Percentiles rank a stretch among this genome's conserved stretches.
Conservation (phyloP, 495 filamentous ascomycete genomes). For the Xylaria scruposa region DNA sequence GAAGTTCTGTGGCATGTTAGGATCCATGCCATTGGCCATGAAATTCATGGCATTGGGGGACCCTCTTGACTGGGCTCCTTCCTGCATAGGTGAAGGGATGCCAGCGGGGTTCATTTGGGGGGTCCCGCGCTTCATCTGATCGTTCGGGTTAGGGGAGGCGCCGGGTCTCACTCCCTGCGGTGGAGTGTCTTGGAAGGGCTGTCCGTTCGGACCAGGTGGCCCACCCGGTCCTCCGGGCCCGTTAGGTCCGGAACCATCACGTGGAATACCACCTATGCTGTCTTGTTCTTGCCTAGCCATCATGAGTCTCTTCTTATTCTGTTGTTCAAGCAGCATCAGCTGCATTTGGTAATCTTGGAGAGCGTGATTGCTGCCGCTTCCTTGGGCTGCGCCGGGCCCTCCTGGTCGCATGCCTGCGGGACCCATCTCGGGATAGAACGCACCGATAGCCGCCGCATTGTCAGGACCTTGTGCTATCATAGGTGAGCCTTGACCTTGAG, state of each 20-base stretch:
- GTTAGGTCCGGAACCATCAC: constrained; percentile 56
- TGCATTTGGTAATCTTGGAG: constrained; percentile 99
- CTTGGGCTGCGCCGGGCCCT: constrained; percentile 56
- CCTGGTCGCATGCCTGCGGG: constrained; percentile 63
- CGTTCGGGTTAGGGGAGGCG: constrained; percentile 86
- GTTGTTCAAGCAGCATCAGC: constrained; percentile 96
- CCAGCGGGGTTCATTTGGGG: constrained; percentile 84
- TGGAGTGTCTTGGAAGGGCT: constrained; percentile 72
- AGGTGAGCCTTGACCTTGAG: constrained; percentile 73
- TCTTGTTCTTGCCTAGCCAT: constrained; percentile 98
- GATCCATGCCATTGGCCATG: constrained; percentile 69
- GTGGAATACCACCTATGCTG: constrained; percentile 60
- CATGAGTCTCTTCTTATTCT: constrained; percentile 96
- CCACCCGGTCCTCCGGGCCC: constrained; percentile 55
- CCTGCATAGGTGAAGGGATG: constrained; percentile 83
- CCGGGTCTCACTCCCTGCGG: constrained; percentile 81
- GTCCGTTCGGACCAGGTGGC: constrained; percentile 59
- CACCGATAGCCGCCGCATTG: constrained; percentile 62
- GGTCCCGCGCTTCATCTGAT: constrained; percentile 87
- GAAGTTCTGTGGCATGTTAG: constrained; percentile 58
- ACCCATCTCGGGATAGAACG: constrained; percentile 67
- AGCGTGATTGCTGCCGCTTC: constrained; percentile 82
- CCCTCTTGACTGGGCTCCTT: constrained; percentile 74
- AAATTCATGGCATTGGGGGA: constrained; percentile 87
- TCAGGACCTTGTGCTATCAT: constrained; percentile 79